phyloP scores from a whole-genome alignment of 2,329 filamentous ascomycete genomes.

The Thelonectria olida region DNA sequence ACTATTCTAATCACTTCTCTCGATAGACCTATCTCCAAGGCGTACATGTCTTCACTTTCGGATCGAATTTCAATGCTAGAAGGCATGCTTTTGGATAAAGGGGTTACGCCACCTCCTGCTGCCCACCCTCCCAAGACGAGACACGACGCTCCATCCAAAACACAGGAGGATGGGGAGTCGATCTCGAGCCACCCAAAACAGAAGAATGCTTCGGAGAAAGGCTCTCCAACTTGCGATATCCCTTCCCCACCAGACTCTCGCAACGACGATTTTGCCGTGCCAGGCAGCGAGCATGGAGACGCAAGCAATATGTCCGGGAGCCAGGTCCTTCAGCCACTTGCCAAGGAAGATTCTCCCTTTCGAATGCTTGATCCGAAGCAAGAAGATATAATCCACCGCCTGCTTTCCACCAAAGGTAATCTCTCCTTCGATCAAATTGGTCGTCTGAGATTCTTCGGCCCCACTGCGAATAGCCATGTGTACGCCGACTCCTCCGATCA shows the following conservation, averaged over 20 bases:
- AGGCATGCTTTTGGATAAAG: constrained; percentile 59
- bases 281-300: constrained; percentile 39
- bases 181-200: constrained; percentile 9
- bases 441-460: constrained; percentile 61
- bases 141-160: constrained; percentile 45
- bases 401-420: constrained; percentile 60
- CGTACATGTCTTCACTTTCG: constrained; percentile 66
- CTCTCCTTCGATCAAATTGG: constrained; percentile 61
- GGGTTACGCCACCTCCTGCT: constrained; percentile 59
- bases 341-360: constrained; percentile 46
- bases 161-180: constrained; percentile 34
- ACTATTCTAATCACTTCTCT: constrained; percentile 4
- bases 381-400: constrained; percentile 58
- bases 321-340: constrained; percentile 31
- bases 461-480: constrained; percentile 62
- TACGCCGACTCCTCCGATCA: constrained; percentile 52
- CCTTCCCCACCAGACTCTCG: constrained; percentile 46
- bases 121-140: constrained; percentile 63
- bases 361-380: constrained; percentile 51
- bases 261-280: constrained; percentile 43
- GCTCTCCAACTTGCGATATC: constrained; percentile 33
- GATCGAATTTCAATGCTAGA: constrained; percentile 63
- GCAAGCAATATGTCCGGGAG: constrained; percentile 26
- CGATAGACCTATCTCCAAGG: constrained; percentile 63
- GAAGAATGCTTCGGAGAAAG: constrained; percentile 14